Evolutionary conservation across 164 flowering plant species (phyloP).

Genomic region (Kalanchoe fedtschenkoi): DNA sequence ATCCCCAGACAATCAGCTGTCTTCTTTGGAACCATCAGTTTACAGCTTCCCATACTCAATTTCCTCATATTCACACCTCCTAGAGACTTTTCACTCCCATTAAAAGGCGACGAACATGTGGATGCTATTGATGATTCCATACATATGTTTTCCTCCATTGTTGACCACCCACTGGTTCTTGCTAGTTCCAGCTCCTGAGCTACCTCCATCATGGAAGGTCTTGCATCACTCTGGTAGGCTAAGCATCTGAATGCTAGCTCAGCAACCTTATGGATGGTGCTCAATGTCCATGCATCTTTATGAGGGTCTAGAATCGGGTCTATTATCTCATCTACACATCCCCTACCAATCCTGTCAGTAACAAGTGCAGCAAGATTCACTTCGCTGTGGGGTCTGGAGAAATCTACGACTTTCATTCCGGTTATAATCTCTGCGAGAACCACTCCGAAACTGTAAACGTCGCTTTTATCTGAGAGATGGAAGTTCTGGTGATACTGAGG

Average conservation of each 20-base stretch:
- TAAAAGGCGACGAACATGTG: slow-evolving; percentile 31
- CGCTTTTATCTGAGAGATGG: slow-evolving; percentile 61
- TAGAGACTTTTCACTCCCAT: slow-evolving; percentile 36
- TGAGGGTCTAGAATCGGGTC: slow-evolving; percentile 46
- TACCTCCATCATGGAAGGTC: slow-evolving; percentile 59
- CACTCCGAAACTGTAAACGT: slow-evolving; percentile 62
- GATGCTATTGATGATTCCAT: slow-evolving; percentile 31
- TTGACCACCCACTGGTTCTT: slow-evolving; percentile 45
- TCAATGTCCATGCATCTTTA: slow-evolving; percentile 55
- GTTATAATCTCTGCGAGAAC: slow-evolving; percentile 62
- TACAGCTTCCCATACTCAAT: slow-evolving; percentile 20
- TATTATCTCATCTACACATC: slow-evolving; percentile 48
- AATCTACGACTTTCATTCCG: slow-evolving; percentile 53
- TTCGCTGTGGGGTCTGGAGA: slow-evolving; percentile 42
- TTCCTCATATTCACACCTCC: slow-evolving; percentile 11
- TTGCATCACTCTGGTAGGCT: slow-evolving; percentile 51
- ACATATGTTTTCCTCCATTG: slow-evolving; percentile 31
- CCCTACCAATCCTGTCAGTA: slow-evolving; percentile 43
- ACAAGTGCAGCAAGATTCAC: slow-evolving; percentile 64
- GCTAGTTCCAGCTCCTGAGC: slow-evolving; percentile 56
- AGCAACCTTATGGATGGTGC: slow-evolving; percentile 51
- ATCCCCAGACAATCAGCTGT: slow-evolving; percentile 12
- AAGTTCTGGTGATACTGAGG: slow-evolving; percentile 59
- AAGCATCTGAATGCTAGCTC: slow-evolving; percentile 67
- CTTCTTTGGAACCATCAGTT: slow-evolving; percentile 26